These are phyloP conservation scores for Fusarium sambucinum DNA, from an alignment of 2,329 filamentous ascomycete species.

Conservation along the genomic window DNA sequence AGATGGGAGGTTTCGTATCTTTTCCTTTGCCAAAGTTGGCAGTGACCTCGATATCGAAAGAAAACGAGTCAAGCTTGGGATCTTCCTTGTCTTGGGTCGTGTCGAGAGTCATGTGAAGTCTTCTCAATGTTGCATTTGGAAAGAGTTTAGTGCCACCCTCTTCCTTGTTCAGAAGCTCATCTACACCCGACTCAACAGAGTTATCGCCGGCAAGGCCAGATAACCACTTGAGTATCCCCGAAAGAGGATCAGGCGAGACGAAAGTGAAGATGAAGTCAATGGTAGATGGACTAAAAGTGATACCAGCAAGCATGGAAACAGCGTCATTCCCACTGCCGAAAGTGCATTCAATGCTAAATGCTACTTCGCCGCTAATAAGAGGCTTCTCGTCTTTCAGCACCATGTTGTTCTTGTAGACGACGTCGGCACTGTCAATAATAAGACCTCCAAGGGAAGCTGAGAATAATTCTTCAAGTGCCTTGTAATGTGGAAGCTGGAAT, in stretches of 20 bases:
- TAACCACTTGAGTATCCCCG: not conserved
- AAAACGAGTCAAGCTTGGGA: not conserved
- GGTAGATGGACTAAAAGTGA: not conserved
- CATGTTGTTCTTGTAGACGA: constrained; percentile 3
- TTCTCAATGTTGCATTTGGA: not conserved
- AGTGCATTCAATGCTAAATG: not conserved
- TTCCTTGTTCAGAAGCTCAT: not conserved
- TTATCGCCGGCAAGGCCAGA: not conserved
- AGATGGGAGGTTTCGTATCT: not conserved
- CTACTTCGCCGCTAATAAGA: not conserved
- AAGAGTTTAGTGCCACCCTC: constrained; percentile 1
- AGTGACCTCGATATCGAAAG: constrained; percentile 1
- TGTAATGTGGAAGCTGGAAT: not conserved
- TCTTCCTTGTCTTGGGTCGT: not conserved
- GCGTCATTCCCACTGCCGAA: not conserved
- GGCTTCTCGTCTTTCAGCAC: not conserved
- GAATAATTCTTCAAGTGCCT: not conserved
- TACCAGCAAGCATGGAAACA: not conserved
- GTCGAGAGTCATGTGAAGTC: constrained; percentile 1
- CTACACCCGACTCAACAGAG: not conserved
- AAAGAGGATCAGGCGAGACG: not conserved
- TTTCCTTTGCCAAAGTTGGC: not conserved
- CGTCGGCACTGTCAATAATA: not conserved
- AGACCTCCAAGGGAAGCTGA: not conserved
- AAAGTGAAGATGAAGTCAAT: constrained; percentile 1